Evolutionary conservation across 176 grass and related monocot genomes (phyloP).

Genomic region (Luzula sylvatica): DNA sequence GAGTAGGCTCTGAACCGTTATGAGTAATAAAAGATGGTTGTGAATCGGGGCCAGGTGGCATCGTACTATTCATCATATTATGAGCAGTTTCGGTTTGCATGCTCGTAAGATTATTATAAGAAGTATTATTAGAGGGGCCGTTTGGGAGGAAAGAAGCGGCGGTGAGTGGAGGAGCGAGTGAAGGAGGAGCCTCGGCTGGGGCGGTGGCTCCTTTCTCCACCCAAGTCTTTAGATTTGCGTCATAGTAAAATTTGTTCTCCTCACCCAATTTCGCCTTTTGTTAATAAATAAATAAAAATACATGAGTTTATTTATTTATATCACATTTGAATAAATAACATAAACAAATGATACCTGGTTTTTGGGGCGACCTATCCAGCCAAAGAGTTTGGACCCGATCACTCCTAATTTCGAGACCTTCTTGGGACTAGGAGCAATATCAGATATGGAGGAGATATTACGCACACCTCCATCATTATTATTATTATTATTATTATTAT

Average conservation of each 20-base stretch:
- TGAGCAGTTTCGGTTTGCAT: too few relatives aligned
- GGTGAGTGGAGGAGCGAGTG: constrained; percentile 76
- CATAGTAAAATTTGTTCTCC: constrained; percentile 93
- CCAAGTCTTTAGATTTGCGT: constrained; percentile 89
- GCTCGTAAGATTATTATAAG: too few relatives aligned
- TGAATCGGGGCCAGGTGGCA: too few relatives aligned
- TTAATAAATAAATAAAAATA: constrained; percentile 14
- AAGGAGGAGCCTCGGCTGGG: constrained; percentile 37
- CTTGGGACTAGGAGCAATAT: constrained; percentile 79
- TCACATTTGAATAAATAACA: not conserved
- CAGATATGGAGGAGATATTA: constrained; percentile 90
- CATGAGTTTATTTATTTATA: not conserved
- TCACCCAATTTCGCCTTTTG: constrained; percentile 85
- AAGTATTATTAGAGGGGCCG: too few relatives aligned
- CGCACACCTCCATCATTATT: too few relatives aligned
- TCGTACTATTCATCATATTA: too few relatives aligned
- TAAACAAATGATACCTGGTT: constrained; percentile 46
- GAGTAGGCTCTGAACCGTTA: too few relatives aligned
- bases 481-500: too few relatives aligned
- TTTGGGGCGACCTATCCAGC: constrained; percentile 58
- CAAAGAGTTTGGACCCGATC: constrained; percentile 80
- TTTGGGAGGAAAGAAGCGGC: too few relatives aligned
- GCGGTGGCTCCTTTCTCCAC: constrained; percentile 70
- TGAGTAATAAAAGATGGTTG: too few relatives aligned
- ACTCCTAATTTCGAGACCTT: constrained; percentile 87